Evolutionary conservation across 768 basidiomycete genomes (phyloP), one percentile per base, ranked within the genome.

Genomic region (Pleurotus salmoneostramineus): DNA sequence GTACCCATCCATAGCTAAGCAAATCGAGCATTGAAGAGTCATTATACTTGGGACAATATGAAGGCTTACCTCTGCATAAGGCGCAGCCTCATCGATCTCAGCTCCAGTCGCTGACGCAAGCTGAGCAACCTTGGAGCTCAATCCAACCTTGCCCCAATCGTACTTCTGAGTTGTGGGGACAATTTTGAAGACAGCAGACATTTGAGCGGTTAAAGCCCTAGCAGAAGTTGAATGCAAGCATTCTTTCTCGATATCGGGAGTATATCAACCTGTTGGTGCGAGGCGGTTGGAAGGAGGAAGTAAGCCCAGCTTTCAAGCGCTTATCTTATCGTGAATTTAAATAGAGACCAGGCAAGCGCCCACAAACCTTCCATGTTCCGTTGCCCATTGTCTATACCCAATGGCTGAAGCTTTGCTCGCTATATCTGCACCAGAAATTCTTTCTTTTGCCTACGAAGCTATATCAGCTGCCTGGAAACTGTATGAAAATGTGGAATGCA

Each of bases 1-100:
- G 97, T 98, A 7, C 97, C 97, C 96, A 98, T 98, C 97, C 97
- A 99, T 45, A 99, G 77, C 95, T 98, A 68, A 56, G 11, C 36
- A 34, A 27, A 37, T 27, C 21, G 21, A 27, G 21, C 21, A 27
- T 27, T 27, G 21, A 52, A 65, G 47, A 45, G 43, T 34, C 49
- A 43, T 5, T 37, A 14, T 31, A 14, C 45, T 42, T n/a, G 14
- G 14, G 27, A 44, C 36, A 57, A 55, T 17, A 14, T 15, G 37
- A 21, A 44, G 46, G 27, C 52, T 50, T 40, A 93, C 96, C 85
- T 99, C 96, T 31, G 97, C 96, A 68, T 98, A 98, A 3, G 93
- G 91, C 60, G 82, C 79, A 15, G 76, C 71, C 64, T 88, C 83
- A 61, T 94, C 84, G 52, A 93, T 74, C 8, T 68, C 63, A 3